Conservation (phyloP, 2,329 filamentous ascomycete species). For the Fusarium nelsonii region DNA sequence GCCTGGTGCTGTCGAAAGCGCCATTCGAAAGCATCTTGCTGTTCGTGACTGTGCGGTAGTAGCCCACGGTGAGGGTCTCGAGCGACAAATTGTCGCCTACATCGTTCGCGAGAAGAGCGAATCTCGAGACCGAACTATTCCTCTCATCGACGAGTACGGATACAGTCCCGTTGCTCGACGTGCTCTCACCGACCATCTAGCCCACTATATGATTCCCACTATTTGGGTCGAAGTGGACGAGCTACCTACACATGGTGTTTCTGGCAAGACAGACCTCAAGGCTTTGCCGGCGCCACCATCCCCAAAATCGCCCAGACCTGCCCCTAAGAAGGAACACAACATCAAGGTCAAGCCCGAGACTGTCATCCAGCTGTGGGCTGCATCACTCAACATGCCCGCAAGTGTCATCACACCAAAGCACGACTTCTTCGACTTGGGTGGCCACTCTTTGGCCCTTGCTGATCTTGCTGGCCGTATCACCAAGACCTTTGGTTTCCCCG, state of each 20-base stretch:
- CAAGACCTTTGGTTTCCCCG: slow-evolving; percentile 77
- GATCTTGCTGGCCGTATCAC: slow-evolving; percentile 79
- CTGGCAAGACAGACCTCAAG: slow-evolving; percentile 82
- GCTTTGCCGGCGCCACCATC: slow-evolving; percentile 74
- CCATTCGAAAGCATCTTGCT: slow-evolving; percentile 76
- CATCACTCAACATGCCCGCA: slow-evolving; percentile 73
- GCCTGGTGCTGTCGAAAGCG: slow-evolving; percentile 80
- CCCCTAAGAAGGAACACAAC: slow-evolving; percentile 63
- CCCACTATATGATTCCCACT: slow-evolving; percentile 86
- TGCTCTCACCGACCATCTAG: slow-evolving; percentile 73
- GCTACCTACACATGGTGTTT: slow-evolving; percentile 81
- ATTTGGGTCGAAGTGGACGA: slow-evolving; percentile 80
- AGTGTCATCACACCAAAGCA: slow-evolving; percentile 75
- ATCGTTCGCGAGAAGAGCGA: slow-evolving; percentile 75
- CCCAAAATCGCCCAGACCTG: slow-evolving; percentile 58
- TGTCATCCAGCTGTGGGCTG: slow-evolving; percentile 79
- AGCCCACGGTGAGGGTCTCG: slow-evolving; percentile 80
- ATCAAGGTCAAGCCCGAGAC: slow-evolving; percentile 75
- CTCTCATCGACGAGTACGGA: slow-evolving; percentile 77
- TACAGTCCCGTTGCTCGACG: slow-evolving; percentile 78
- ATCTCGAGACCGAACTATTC: slow-evolving; percentile 66
- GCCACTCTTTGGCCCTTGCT: slow-evolving; percentile 82
- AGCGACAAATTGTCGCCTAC: slow-evolving; percentile 81
- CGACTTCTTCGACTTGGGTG: slow-evolving; percentile 85
- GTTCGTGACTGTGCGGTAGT: slow-evolving; percentile 79